Evolutionary conservation across 371 early-diverging fungal species (phyloP).

Genomic region (Haplosporangium sp.): DNA sequence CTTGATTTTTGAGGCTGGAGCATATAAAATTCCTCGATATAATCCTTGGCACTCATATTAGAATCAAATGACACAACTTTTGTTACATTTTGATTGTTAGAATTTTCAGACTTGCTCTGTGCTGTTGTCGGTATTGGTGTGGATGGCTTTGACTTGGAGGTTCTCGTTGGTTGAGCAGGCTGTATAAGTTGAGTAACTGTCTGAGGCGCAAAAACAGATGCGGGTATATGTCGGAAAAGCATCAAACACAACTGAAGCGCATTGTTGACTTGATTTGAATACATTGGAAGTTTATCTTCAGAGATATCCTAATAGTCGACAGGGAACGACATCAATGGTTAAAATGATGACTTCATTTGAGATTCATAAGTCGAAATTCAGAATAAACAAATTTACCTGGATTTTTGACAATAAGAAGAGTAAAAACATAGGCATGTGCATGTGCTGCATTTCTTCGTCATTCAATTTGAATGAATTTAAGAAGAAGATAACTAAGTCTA

Average conservation of each 20-base stretch:
- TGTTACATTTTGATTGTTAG: conserved; percentile 9
- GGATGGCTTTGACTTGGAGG: conserved; percentile 49
- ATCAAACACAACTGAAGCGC: conserved; percentile 50
- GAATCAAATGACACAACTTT: conserved; percentile 35
- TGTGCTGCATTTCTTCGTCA: conserved; percentile 84
- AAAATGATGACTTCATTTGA: too few relatives aligned
- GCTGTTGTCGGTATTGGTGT: conserved; percentile 26
- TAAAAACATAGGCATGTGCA: conserved; percentile 83
- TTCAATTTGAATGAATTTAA: conserved; percentile 75
- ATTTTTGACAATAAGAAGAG: conserved; percentile 68
- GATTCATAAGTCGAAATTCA: background rate
- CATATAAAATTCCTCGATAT: conserved; percentile 56
- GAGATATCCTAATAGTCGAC: conserved; percentile 16
- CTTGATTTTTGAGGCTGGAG: conserved; percentile 24
- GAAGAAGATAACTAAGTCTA: conserved; percentile 74
- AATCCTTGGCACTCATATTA: conserved; percentile 47
- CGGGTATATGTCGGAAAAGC: conserved; percentile 56
- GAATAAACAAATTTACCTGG: conserved; percentile 51
- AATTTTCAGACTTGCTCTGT: conserved; percentile 13
- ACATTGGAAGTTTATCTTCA: conserved; percentile 34
- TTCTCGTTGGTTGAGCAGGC: conserved; percentile 32
- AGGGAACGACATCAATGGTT: too few relatives aligned
- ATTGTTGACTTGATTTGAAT: conserved; percentile 33
- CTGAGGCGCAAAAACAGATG: conserved; percentile 53
- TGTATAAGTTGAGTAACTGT: conserved; percentile 20